A percentile compares a stretch with the other conserved stretches of the same genome.
These are phyloP conservation scores for Kodamaea fungicola DNA, from an alignment of 1,139 yeast species.

Conservation along the genomic window DNA sequence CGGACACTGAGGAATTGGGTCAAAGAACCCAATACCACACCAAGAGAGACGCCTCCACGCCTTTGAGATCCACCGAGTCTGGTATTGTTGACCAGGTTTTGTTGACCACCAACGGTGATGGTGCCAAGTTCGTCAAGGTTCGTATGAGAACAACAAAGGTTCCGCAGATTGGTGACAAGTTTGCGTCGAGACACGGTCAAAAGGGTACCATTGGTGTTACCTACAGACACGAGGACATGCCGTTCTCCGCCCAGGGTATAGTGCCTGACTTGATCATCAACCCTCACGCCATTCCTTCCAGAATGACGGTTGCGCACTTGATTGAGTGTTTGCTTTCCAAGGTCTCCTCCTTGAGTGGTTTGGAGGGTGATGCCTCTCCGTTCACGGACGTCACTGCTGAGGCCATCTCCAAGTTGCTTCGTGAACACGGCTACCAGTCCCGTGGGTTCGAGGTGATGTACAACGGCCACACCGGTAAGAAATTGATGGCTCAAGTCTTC, in stretches of 20 bases:
- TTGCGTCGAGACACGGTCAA: constrained; percentile 99
- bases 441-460: constrained; percentile 99
- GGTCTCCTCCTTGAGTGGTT: constrained; percentile 91
- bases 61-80: constrained; percentile 91
- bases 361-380: constrained; percentile 99
- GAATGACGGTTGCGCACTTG: constrained; percentile 99
- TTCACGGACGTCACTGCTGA: constrained; percentile 98
- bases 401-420: constrained; percentile 83
- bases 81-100: constrained; percentile 98
- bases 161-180: constrained; percentile 98
- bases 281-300: constrained; percentile 99
- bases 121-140: constrained; percentile 93
- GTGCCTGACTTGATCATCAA: constrained; percentile 96
- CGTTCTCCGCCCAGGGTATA: constrained; percentile 92
- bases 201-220: constrained; percentile 99
- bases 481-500: constrained; percentile 95
- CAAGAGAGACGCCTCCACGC: constrained; percentile 97
- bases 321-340: constrained; percentile 95
- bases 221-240: constrained; percentile 98
- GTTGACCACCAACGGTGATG: constrained; percentile 96
- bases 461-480: constrained; percentile 98
- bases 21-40: constrained; percentile 98
- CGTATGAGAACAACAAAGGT: constrained; percentile 98
- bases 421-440: constrained; percentile 96
- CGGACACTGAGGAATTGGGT: constrained; percentile 96